Evolutionary conservation across 208 protist genomes (phyloP).

Genomic region (Acanthamoeba rhysodes): DNA sequence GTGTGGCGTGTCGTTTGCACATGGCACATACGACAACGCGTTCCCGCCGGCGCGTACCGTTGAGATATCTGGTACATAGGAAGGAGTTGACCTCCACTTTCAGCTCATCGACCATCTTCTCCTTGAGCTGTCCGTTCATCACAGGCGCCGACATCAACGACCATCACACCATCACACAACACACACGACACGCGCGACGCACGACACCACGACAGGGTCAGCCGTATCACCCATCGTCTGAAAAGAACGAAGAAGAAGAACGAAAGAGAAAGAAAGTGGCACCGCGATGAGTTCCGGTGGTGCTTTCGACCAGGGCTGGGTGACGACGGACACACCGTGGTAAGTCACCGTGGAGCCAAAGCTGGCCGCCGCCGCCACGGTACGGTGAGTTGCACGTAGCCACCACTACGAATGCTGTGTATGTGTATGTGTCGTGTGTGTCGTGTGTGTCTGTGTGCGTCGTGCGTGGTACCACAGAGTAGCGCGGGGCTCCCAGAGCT

Average conservation of each 20-base stretch:
- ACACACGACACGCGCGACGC: not conserved
- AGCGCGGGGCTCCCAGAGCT: too few species aligned
- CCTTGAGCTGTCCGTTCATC: not conserved
- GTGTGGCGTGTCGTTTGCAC: too few species aligned
- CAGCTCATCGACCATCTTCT: not conserved
- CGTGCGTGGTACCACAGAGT: too few species aligned
- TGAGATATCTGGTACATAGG: not conserved
- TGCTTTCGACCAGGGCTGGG: not conserved
- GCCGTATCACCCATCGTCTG: too few species aligned
- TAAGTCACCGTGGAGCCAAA: not conserved
- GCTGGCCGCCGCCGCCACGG: too few species aligned
- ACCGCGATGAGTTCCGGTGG: not conserved
- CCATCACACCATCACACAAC: too few species aligned
- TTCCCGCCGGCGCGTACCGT: not conserved
- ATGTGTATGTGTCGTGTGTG: too few species aligned
- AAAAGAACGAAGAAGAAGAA: not conserved
- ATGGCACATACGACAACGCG: too few species aligned
- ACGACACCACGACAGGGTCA: not conserved
- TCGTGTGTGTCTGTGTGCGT: too few species aligned
- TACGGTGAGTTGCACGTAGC: too few species aligned
- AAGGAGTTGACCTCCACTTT: not conserved
- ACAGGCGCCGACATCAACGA: too few species aligned
- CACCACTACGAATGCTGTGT: too few species aligned
- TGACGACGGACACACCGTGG: not conserved
- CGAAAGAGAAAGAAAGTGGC: not conserved